Evolutionary conservation across 2,329 filamentous ascomycete species (phyloP).

Genomic region (Pseudocercospora fijiensis): DNA sequence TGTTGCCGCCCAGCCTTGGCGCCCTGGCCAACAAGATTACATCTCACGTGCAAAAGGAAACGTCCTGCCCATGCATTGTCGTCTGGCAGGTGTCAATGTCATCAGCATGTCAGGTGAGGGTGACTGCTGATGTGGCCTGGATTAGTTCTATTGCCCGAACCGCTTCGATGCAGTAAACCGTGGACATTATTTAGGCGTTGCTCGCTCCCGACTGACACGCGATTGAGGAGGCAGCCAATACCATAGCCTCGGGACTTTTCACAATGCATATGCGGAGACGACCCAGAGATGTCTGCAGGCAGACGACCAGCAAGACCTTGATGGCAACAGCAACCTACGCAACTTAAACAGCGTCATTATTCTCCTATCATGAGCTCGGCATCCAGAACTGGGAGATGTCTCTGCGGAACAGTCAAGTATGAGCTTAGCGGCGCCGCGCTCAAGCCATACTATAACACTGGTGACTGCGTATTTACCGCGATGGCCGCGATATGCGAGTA

Average conservation of each 20-base stretch:
- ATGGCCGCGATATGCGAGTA: background rate
- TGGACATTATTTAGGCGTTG: conserved; percentile 1
- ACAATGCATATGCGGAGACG: background rate
- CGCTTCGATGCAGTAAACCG: background rate
- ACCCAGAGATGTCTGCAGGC: background rate
- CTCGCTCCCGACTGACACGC: background rate
- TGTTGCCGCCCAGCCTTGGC: background rate
- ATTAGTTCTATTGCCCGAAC: background rate
- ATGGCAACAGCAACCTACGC: background rate
- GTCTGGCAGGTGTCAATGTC: background rate
- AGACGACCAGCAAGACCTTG: conserved; percentile 6
- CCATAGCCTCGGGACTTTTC: background rate
- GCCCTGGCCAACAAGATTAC: background rate
- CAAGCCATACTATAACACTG: conserved; percentile 41
- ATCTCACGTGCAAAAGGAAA: background rate
- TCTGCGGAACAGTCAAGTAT: conserved; percentile 47
- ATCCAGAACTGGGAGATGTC: conserved; percentile 40
- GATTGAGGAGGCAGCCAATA: conserved; percentile 11
- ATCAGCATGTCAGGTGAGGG: background rate
- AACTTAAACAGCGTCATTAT: background rate
- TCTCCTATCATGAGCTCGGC: background rate
- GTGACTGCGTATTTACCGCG: background rate
- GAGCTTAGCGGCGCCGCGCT: conserved; percentile 45
- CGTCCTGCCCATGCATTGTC: background rate
- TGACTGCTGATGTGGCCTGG: conserved; percentile 1